Evolutionary conservation across 371 early-diverging fungal genomes (phyloP).

Genomic region (Mortierella sp.): DNA sequence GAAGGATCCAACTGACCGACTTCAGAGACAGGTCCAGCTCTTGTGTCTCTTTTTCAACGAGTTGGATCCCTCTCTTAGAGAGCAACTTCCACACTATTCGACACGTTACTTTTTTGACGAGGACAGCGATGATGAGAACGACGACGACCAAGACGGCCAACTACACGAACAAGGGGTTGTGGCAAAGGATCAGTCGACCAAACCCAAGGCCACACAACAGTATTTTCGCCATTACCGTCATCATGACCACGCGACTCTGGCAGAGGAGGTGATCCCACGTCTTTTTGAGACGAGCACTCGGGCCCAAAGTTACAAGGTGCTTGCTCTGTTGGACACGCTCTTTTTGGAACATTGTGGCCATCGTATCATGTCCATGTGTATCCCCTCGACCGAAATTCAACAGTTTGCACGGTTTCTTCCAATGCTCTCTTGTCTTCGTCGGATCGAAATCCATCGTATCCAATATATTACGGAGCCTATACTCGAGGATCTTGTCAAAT

Average conservation of each 20-base stretch:
- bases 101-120: background rate
- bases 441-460: slow-evolving; percentile 33
- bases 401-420: slow-evolving; percentile 10
- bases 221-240: slow-evolving; percentile 43
- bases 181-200: background rate
- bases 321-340: slow-evolving; percentile 17
- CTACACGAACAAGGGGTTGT: background rate
- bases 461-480: slow-evolving; percentile 6
- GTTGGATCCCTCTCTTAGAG: slow-evolving; percentile 22
- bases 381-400: slow-evolving; percentile 8
- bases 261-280: slow-evolving; percentile 12
- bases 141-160: background rate
- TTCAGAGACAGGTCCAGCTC: slow-evolving; percentile 13
- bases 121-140: slow-evolving; percentile 22
- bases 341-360: slow-evolving; percentile 26
- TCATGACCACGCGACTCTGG: slow-evolving; percentile 34
- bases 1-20: slow-evolving; percentile 9
- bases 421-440: slow-evolving; percentile 21
- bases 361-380: slow-evolving; percentile 22
- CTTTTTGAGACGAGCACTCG: slow-evolving; percentile 22
- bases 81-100: slow-evolving; percentile 15
- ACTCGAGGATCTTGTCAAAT: slow-evolving; percentile 25
- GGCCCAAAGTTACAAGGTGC: slow-evolving; percentile 9
- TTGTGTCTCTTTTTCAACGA: slow-evolving; percentile 34
- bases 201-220: slow-evolving; percentile 1